phyloP scores from a whole-genome alignment of 2,329 filamentous ascomycete species.

The Aspergillus vadensis region DNA sequence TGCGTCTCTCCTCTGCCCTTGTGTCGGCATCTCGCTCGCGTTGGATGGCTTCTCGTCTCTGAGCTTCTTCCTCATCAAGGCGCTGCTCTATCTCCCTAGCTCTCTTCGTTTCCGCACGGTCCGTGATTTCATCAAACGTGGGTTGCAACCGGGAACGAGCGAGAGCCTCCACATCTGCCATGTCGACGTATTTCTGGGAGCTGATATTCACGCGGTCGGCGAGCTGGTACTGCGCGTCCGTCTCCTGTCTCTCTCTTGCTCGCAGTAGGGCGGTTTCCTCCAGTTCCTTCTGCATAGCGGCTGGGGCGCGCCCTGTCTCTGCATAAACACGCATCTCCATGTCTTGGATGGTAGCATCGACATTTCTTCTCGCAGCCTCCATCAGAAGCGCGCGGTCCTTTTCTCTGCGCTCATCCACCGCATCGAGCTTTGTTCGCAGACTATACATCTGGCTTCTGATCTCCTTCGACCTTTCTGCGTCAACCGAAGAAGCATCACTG shows the following conservation, averaged over 20 bases:
- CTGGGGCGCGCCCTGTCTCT: constrained; percentile 72
- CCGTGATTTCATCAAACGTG: constrained; percentile 79
- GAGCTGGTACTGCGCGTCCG: constrained; percentile 60
- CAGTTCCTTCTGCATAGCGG: constrained; percentile 73
- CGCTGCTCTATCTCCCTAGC: constrained; percentile 66
- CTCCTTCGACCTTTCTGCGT: constrained; percentile 68
- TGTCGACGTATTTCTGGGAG: constrained; percentile 76
- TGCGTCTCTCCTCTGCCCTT: constrained; percentile 32
- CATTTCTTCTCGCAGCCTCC: constrained; percentile 79
- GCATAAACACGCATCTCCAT: constrained; percentile 81
- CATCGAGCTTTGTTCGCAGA: constrained; percentile 66
- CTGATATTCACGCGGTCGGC: constrained; percentile 68
- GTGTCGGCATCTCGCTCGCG: constrained; percentile 43
- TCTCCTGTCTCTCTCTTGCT: constrained; percentile 64
- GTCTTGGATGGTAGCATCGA: constrained; percentile 72
- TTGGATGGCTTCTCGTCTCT: constrained; percentile 57
- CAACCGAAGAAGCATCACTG: constrained; percentile 59
- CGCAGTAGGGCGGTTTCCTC: constrained; percentile 71
- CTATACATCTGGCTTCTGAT: constrained; percentile 79
- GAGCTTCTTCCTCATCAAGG: constrained; percentile 65
- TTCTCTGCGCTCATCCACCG: constrained; percentile 51
- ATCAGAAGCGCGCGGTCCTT: constrained; percentile 75
- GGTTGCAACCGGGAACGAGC: constrained; percentile 77
- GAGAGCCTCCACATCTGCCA: constrained; percentile 75
- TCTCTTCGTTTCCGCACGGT: constrained; percentile 71